Base-by-base conservation (phyloP, 768 basidiomycete genomes). In the Cytidiella melzeri region DNA sequence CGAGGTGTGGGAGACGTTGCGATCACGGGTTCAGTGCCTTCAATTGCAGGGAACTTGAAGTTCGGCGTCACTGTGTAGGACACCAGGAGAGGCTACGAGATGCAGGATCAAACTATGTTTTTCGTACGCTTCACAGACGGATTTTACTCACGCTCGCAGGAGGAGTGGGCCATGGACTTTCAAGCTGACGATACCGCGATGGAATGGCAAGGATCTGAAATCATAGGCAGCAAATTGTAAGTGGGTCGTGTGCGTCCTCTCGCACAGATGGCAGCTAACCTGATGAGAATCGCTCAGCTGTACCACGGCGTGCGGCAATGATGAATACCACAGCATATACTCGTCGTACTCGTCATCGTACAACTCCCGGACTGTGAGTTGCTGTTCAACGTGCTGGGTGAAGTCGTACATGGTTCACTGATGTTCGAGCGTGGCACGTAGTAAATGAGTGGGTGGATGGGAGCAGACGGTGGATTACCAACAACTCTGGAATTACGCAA, bases 321-420 rank as follows among this genome's bases (percentile, higher is more conserved):
- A 9, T 18, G 40, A 18, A 23, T 41, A 18, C 40, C 40, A 41
- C 23, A 41, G 23, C 9, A 41, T 7, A 19, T 41, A 41, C 18
- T 18, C 40, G 40, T 41, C 40, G 40, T 41, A 41, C n/a, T 41
- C 40, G 19, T 41, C 40, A 23, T 41, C 40, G 40, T 18, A 41
- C 11, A 41, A 9, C 18, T 41, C 9, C 40, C 19, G 40, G 40
- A 7, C 40, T 9, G 19, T 7, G 23, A 18, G 40, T 23, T 41
- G 40, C 11, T 18, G 40, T 18, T 41, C 11, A 11, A 9, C 19
- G n/a, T 41, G 40, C 11, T 18, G 40, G 18, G 18, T 7, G 40
- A 41, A 11, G 18, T 41, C 40, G 40, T 41, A 41, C 30, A 38
- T 40, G 12, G 20, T 19, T 19, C 7, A 15, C 30, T 34, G 30